Conservation (phyloP, 371 early-diverging fungal genomes). For the Mycotypha africana region DNA sequence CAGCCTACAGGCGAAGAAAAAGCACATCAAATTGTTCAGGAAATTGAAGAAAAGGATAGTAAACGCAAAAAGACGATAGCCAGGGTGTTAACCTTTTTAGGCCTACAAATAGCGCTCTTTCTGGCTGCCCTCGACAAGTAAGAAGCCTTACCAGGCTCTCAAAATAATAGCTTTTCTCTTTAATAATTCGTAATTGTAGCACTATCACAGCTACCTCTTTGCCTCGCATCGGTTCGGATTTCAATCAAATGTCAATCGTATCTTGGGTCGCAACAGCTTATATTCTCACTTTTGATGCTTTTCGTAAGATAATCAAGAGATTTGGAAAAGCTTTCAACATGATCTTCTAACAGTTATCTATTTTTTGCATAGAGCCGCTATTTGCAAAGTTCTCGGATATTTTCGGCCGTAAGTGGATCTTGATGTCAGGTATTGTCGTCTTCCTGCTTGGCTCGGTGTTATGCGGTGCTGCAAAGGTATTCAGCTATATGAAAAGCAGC, state of each 20-base stretch:
- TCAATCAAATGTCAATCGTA: conserved; percentile 51
- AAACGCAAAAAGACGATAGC: too few species aligned
- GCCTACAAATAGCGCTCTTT: conserved; percentile 60
- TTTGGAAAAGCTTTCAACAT: too few species aligned
- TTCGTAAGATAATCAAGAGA: conserved; percentile 25
- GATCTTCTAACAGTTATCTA: too few species aligned
- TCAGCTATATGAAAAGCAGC: too few species aligned
- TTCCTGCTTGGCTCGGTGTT: conserved; percentile 60
- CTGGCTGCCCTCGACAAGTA: conserved; percentile 72
- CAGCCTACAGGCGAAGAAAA: too few species aligned
- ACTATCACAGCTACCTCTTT: conserved; percentile 73
- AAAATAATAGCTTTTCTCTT: not conserved
- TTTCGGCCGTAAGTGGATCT: conserved; percentile 65
- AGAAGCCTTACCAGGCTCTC: not conserved
- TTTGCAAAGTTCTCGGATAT: conserved; percentile 67
- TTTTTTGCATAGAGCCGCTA: conserved; percentile 28
- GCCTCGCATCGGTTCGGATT: conserved; percentile 66
- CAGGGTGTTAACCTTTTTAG: conserved; percentile 28
- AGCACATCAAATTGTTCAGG: too few species aligned
- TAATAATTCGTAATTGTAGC: conserved; percentile 1
- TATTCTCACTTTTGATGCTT: conserved; percentile 38
- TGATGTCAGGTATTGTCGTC: conserved; percentile 47
- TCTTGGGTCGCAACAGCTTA: conserved; percentile 66
- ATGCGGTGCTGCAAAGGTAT: conserved; percentile 50
- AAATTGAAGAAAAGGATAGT: too few species aligned